Evolutionary conservation across 2,329 filamentous ascomycete species (phyloP).

Genomic region (Cyanodermella asteris): DNA sequence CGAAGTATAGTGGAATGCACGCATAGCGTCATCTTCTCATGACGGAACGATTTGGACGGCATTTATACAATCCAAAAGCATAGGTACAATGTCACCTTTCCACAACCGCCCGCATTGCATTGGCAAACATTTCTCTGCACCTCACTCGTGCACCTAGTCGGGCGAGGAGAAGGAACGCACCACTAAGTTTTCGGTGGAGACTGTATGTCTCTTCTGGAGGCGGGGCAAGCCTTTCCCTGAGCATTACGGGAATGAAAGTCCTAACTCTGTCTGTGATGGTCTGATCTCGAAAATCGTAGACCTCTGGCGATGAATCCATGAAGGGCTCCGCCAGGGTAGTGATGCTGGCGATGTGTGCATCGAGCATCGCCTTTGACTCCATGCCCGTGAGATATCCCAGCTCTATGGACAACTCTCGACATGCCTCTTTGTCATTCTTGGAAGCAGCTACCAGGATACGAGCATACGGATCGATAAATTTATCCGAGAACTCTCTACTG

Average conservation of each 20-base stretch:
- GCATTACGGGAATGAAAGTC: constrained; percentile 75
- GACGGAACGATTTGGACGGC: too few species aligned
- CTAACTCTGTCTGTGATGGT: constrained; percentile 92
- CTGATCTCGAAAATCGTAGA: constrained; percentile 85
- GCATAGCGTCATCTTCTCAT: too few species aligned
- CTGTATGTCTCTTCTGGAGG: constrained; percentile 96
- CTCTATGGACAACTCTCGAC: constrained; percentile 47
- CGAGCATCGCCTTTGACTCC: constrained; percentile 66
- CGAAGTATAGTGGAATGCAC: constrained; percentile 5
- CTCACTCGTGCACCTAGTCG: constrained; percentile 60
- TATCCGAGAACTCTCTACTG: constrained; percentile 58
- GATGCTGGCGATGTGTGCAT: constrained; percentile 75
- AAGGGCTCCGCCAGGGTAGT: constrained; percentile 87
- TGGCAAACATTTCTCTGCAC: constrained; percentile 54
- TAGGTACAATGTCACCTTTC: too few species aligned
- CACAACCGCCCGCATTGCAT: too few species aligned
- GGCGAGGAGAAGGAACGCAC: constrained; percentile 82
- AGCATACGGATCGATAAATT: constrained; percentile 65
- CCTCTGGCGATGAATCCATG: constrained; percentile 46
- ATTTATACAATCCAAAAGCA: too few species aligned
- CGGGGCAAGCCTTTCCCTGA: constrained; percentile 66
- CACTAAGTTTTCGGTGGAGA: constrained; percentile 82
- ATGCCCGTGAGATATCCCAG: constrained; percentile 84
- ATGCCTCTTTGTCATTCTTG: constrained; percentile 38
- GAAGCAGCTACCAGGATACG: constrained; percentile 61